These are phyloP conservation scores for Solanum habrochaites DNA, from an alignment of 257 asterid genomes.

Conservation along the genomic window DNA sequence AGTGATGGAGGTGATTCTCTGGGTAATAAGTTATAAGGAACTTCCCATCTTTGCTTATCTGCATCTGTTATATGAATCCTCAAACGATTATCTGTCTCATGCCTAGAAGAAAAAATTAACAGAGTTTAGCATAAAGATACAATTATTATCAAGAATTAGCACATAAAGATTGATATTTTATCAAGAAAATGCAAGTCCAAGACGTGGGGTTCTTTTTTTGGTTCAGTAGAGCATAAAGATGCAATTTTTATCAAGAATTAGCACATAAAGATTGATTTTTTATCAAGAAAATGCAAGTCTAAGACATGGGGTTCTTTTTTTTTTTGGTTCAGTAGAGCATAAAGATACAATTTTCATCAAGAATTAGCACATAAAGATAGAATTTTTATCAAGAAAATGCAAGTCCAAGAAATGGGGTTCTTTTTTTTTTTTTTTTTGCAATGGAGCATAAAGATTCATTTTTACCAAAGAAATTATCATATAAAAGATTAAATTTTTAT, in stretches of 20 bases:
- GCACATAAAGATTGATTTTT: not conserved
- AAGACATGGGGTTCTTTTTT: not conserved
- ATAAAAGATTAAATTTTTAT: too few species aligned
- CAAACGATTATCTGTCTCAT: conserved; percentile 63
- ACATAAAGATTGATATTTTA: not conserved
- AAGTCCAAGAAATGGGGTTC: not conserved
- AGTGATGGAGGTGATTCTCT: conserved; percentile 45
- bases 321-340: not conserved
- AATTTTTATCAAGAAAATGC: not conserved
- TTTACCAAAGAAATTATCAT: too few species aligned
- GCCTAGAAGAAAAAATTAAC: conserved; percentile 21
- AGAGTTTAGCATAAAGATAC: not conserved
- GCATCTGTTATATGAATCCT: conserved; percentile 90
- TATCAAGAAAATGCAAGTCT: not conserved
- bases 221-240: not conserved
- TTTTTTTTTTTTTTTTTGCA: not conserved
- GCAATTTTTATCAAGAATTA: not conserved
- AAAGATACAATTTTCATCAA: not conserved
- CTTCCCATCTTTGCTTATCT: conserved; percentile 78
- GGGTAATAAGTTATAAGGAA: conserved; percentile 71
- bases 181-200: not conserved
- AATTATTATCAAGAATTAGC: not conserved
- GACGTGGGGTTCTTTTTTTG: not conserved
- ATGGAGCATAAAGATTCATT: not conserved
- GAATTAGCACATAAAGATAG: not conserved